Evolutionary conservation across 768 basidiomycete species (phyloP), one percentile per base, ranked within the genome.

Genomic region (Trametopsis cervina): DNA sequence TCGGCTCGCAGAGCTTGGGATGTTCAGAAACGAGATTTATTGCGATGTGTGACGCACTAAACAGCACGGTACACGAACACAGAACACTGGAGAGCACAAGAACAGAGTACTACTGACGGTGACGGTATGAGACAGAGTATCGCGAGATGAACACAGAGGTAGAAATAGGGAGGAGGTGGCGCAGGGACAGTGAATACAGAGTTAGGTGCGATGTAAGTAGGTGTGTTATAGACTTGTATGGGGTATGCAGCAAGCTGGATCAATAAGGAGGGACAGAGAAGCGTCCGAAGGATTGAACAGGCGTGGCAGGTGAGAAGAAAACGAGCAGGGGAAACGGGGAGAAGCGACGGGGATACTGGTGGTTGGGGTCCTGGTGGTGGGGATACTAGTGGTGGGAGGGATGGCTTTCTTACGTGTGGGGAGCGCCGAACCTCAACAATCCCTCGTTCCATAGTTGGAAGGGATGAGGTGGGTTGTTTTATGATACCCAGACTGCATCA

Each of bases 401-500:
- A 29, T 25, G 25, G 42, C 22, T 27, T 44, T 25, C 21, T 40
- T 23, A 13, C 11, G 38, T 4, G 17, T 40, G 26, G 4, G 38
- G 15, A 12, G 5, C 33, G 49, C 33, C 48, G 44, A 41, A 29
- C 51, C 51, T 52, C 51, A 40, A 47, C 51, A 42, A 47, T 18
- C 46, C 51, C 51, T 52, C 51, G 40, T 11, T 21, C 13, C 10
- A 27, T 7, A 33, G 29, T 33, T 15, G 29, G 15, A 13, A 4
- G 21, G 41, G 15, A n/a, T 25, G 24, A 15, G 39, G 24, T 21
- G 22, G 18, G 13, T 21, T 23, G 12, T 25, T 45, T 66, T 66
- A 73, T 23, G 70, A 67, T n/a, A 72, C 71, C 71, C 71, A 73
- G 61, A 72, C 71, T 70, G 47, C n/a, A n/a, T n/a, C n/a, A n/a